Evolutionary conservation across 78 protist genomes (phyloP).

Genomic region (Dictyostelium capitatum): DNA sequence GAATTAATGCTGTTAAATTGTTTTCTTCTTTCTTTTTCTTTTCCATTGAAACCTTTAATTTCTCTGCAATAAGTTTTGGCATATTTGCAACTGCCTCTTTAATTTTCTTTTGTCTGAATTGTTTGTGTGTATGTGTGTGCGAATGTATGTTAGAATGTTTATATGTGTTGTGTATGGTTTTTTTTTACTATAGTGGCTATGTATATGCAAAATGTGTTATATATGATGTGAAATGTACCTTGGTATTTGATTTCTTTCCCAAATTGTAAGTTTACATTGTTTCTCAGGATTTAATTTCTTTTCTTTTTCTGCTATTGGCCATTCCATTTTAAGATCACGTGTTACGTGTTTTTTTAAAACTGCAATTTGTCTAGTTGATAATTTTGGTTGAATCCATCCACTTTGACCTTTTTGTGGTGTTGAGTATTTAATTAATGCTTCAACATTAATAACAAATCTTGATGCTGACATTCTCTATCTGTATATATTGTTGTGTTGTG

Average conservation of each 20-base stretch:
- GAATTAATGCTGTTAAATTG: slow-evolving; percentile 6
- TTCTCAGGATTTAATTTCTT: slow-evolving; percentile 41
- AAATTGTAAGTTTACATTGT: slow-evolving; percentile 34
- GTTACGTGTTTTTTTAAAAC: slow-evolving; percentile 44
- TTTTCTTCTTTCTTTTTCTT: slow-evolving; percentile 70
- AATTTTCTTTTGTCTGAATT: slow-evolving; percentile 66
- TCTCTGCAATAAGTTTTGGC: slow-evolving; percentile 72
- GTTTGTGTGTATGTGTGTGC: no score
- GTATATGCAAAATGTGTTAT: no score
- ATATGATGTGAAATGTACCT: not conserved
- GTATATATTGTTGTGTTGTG: not conserved
- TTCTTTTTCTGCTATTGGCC: slow-evolving; percentile 45
- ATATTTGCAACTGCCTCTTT: slow-evolving; percentile 41
- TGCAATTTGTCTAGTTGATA: slow-evolving; percentile 53
- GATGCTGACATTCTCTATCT: not conserved
- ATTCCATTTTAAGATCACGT: slow-evolving; percentile 16
- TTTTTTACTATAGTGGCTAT: no score
- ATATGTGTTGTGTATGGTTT: no score
- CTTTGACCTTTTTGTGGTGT: slow-evolving; percentile 19
- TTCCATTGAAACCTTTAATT: slow-evolving; percentile 58
- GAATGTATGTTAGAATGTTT: no score
- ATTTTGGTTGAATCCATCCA: slow-evolving; percentile 74
- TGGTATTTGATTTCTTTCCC: slow-evolving; percentile 23
- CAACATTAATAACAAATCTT: slow-evolving; percentile 28
- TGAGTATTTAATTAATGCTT: slow-evolving; percentile 65